Conservation (phyloP, 2,329 filamentous ascomycete genomes). For the Clarireedia paspali region DNA sequence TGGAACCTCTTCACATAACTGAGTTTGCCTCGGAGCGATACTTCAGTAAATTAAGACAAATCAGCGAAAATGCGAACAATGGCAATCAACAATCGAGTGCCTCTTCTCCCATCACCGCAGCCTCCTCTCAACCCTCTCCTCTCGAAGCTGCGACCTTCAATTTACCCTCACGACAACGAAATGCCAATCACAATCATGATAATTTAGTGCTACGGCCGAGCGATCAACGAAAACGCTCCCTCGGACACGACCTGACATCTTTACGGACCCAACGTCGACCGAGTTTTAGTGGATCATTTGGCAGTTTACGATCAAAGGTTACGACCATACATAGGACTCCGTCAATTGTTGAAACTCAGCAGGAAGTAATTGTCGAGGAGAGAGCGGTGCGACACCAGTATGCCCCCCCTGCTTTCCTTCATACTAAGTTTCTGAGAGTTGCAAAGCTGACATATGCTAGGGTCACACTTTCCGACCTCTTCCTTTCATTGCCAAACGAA, state of each 20-base stretch:
- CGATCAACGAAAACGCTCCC: constrained; percentile 29
- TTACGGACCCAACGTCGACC: constrained; percentile 26
- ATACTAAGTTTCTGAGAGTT: neutral
- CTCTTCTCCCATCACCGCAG: neutral
- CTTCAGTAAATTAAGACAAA: constrained; percentile 53
- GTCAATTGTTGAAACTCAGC: constrained; percentile 24
- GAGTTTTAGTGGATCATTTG: constrained; percentile 27
- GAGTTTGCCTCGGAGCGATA: constrained; percentile 61
- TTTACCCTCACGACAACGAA: constrained; percentile 24
- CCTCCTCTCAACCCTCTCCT: constrained; percentile 7
- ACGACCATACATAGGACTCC: constrained; percentile 23
- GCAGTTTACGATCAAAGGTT: constrained; percentile 27
- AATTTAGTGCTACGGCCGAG: constrained; percentile 18
- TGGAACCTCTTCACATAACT: constrained; percentile 56
- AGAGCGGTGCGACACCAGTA: neutral
- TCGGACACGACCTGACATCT: constrained; percentile 27
- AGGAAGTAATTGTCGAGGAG: constrained; percentile 22
- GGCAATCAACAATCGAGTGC: constrained; percentile 22
- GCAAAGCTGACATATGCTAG: constrained; percentile 5
- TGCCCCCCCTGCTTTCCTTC: neutral
- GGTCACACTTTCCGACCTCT: constrained; percentile 47
- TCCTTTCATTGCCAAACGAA: constrained; percentile 51
- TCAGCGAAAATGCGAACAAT: constrained; percentile 36
- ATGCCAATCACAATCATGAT: constrained; percentile 11
- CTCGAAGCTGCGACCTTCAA: constrained; percentile 23